Evolutionary conservation across 140 eudicot species (phyloP), one percentile per base, ranked within the genome.

Genomic region (Flaveria floridana): DNA sequence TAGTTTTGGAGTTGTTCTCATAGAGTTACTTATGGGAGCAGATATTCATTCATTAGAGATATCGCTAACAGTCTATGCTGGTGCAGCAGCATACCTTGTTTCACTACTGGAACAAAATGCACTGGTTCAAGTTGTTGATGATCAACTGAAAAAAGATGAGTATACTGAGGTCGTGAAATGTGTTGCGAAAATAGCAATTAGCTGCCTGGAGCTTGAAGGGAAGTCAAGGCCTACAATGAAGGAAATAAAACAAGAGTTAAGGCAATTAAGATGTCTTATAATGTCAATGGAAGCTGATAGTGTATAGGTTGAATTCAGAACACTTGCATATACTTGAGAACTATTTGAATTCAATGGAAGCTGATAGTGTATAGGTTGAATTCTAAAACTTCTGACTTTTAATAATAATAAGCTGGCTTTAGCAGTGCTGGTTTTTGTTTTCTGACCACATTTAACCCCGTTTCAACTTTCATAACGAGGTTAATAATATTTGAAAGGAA

Each of bases 1-100:
- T 26, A 78, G 82, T 52, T 78, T 71, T 71, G 83, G 78, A 58
- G 79, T 72, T 65, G 83, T 79, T 65, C 70, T 75, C 12, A 7
- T 68, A 47, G 84, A 75, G 63, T 20, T 80, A 12, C 75, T 80
- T 15, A 80, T 58, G 0, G 76, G 80, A 57, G 44, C 61, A 42
- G 16, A 53, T 30, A 53, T 80, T 37, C 71, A 47, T 48, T 80
- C 76, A 8, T 58, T 68, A 57, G 80, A 74, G 23, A 47, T 62
- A 30, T 46, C 72, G 0, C 71, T 28, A 58, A 67, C 57, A 13
- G 21, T 19, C 20, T 41, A 67, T 55, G n/a, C 13, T 13, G 76
- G 79, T 41, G 63, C 72, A 55, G 75, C 75, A 13, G 75, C 67
- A 15, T 73, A 73, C 61, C 48, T 80, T 59, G 9, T 37, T 18